Conservation (phyloP, 2,329 filamentous ascomycete species). For the Ophiostoma perfectum region DNA sequence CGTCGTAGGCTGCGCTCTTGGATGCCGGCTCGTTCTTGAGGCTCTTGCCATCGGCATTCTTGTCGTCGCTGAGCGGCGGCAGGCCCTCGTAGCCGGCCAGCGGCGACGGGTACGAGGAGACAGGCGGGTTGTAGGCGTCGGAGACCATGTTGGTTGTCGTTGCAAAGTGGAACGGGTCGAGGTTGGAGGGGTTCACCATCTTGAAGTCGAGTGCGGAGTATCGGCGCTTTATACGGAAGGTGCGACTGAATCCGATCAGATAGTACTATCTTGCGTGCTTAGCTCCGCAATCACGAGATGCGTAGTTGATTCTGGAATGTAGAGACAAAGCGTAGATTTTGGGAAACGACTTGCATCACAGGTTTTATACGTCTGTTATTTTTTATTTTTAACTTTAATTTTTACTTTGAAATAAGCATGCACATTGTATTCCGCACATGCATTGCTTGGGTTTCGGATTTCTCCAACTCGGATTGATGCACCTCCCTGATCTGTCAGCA, state of each 20-base stretch:
- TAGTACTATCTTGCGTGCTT: not conserved
- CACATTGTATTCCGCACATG: not conserved
- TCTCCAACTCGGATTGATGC: not conserved
- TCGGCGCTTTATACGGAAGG: not conserved
- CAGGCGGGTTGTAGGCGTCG: slow-evolving; percentile 27
- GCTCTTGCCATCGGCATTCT: slow-evolving; percentile 69
- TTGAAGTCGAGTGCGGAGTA: not conserved
- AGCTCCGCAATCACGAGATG: slow-evolving; percentile 6
- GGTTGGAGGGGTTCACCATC: slow-evolving; percentile 5
- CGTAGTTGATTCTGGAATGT: not conserved
- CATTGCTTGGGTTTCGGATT: not conserved
- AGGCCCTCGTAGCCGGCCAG: slow-evolving; percentile 53
- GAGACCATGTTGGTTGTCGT: slow-evolving; percentile 14
- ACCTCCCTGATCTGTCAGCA: slow-evolving; percentile 1
- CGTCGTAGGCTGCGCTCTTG: slow-evolving; percentile 62
- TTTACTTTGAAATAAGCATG: not conserved
- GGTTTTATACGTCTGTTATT: not conserved
- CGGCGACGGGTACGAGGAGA: slow-evolving; percentile 48
- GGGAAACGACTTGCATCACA: not conserved
- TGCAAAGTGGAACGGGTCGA: not conserved
- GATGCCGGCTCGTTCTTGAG: slow-evolving; percentile 60
- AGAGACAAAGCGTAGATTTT: not conserved
- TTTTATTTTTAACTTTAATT: not conserved
- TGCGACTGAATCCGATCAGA: slow-evolving; percentile 3
- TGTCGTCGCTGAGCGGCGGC: slow-evolving; percentile 53